Percentiles rank a stretch among this genome's conserved stretches.
phyloP scores from a whole-genome alignment of 2,329 filamentous ascomycete genomes.

The Knufia petricola region DNA sequence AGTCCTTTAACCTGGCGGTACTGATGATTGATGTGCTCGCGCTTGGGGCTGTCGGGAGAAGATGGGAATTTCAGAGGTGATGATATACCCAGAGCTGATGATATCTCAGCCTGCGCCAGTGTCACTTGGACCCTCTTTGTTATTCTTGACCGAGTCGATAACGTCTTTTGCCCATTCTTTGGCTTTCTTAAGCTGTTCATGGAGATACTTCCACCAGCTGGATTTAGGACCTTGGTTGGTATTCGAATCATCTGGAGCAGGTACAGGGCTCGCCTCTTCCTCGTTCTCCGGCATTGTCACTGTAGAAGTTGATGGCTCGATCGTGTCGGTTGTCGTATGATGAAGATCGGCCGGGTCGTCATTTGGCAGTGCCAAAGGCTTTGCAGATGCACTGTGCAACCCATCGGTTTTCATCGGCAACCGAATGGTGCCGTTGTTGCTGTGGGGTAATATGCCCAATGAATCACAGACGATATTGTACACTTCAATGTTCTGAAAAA shows the following conservation, averaged over 20 bases:
- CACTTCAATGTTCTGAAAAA: conserved; percentile 88
- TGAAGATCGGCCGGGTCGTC: conserved; percentile 8
- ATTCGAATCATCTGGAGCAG: not conserved
- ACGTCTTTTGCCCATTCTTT: conserved; percentile 23
- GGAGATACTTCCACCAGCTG: conserved; percentile 21
- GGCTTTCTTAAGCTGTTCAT: conserved; percentile 21
- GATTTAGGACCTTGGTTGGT: conserved; percentile 6
- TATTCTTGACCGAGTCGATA: conserved; percentile 20
- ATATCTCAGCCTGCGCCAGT: not conserved
- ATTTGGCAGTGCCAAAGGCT: conserved; percentile 5
- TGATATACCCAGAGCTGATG: not conserved
- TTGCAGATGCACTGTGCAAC: conserved; percentile 34
- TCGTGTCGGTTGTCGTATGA: not conserved
- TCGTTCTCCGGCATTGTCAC: not conserved
- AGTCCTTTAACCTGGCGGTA: no score
- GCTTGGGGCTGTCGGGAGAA: no score
- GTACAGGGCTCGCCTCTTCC: not conserved
- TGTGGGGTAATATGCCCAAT: conserved; percentile 58
- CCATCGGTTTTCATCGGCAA: conserved; percentile 38
- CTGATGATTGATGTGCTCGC: no score
- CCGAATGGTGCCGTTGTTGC: conserved; percentile 77
- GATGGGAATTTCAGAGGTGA: no score
- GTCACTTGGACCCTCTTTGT: conserved; percentile 15
- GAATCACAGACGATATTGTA: conserved; percentile 94
- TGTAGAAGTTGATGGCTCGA: not conserved